Conservation (phyloP, 2,329 filamentous ascomycete genomes). For the Venturia nashicola region DNA sequence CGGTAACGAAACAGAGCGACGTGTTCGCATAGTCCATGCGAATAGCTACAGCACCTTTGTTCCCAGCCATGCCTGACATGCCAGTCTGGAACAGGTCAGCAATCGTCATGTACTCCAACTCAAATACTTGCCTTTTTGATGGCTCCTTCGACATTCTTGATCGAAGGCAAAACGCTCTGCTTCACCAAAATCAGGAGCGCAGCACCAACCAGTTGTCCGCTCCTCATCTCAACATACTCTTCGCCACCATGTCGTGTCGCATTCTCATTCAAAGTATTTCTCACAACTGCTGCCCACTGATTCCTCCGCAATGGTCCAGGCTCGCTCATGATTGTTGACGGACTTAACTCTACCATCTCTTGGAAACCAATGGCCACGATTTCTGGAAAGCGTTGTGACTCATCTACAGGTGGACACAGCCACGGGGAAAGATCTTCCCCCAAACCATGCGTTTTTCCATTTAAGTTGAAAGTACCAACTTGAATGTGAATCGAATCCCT, state of each 20-base stretch:
- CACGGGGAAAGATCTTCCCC: slow-evolving; percentile 72
- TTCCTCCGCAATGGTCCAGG: slow-evolving; percentile 64
- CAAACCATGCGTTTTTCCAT: slow-evolving; percentile 70
- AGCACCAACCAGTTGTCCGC: slow-evolving; percentile 87
- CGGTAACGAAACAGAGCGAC: slow-evolving; percentile 87
- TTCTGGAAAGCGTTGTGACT: slow-evolving; percentile 55
- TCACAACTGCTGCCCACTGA: slow-evolving; percentile 76
- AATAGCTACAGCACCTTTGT: slow-evolving; percentile 95
- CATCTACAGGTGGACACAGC: slow-evolving; percentile 62
- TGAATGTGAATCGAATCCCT: slow-evolving; percentile 64
- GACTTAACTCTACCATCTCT: slow-evolving; percentile 94
- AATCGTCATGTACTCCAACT: not conserved
- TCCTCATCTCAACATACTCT: slow-evolving; percentile 79
- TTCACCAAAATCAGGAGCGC: slow-evolving; percentile 87
- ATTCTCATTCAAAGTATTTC: slow-evolving; percentile 60
- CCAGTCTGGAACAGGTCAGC: slow-evolving; percentile 45
- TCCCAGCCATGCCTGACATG: slow-evolving; percentile 92
- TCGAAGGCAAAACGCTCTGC: slow-evolving; percentile 59
- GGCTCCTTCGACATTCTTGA: slow-evolving; percentile 94
- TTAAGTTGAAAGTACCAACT: slow-evolving; percentile 89
- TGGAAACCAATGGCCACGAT: slow-evolving; percentile 90
- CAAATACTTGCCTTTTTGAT: slow-evolving; percentile 60
- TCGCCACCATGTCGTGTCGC: slow-evolving; percentile 53
- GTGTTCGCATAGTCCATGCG: slow-evolving; percentile 91
- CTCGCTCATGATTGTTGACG: slow-evolving; percentile 98